Conservation (phyloP, 129 eudicot species). For the Flaveria ramosissima region DNA sequence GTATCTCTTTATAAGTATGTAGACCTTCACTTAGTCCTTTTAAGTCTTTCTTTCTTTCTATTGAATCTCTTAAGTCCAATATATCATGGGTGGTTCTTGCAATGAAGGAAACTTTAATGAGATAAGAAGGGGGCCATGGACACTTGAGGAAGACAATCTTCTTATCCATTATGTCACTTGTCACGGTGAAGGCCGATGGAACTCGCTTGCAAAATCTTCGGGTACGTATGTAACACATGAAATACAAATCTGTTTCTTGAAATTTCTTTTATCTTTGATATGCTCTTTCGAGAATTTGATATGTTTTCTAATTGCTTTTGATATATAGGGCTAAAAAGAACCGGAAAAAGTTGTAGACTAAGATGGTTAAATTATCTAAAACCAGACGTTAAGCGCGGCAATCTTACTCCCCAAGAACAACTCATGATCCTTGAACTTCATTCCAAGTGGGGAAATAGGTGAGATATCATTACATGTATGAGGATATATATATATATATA, state of each 20-base stretch:
- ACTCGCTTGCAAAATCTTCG: slow-evolving; percentile 47
- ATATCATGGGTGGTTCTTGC: slow-evolving; percentile 26
- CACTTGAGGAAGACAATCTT: slow-evolving; percentile 56
- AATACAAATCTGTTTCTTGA: not conserved
- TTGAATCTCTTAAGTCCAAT: not conserved
- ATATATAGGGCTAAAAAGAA: slow-evolving; percentile 56
- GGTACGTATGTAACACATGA: slow-evolving; percentile 23
- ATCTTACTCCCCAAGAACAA: slow-evolving; percentile 61
- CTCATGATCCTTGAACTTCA: slow-evolving; percentile 60
- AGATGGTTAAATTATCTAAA: slow-evolving; percentile 65
- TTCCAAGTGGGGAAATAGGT: slow-evolving; percentile 68
- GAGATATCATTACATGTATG: not conserved
- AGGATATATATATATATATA: too few relatives aligned
- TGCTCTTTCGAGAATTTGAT: not conserved
- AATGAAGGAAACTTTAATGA: slow-evolving; percentile 30
- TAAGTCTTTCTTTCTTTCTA: slow-evolving; percentile 13
- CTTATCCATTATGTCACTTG: slow-evolving; percentile 41
- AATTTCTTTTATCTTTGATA: not conserved
- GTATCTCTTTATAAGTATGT: slow-evolving; percentile 39
- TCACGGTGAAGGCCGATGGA: slow-evolving; percentile 72
- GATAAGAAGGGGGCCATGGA: slow-evolving; percentile 63
- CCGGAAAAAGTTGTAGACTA: slow-evolving; percentile 65
- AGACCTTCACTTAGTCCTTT: slow-evolving; percentile 29
- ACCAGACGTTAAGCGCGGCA: slow-evolving; percentile 60
- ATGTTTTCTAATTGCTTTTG: not conserved